phyloP scores from a whole-genome alignment of 164 flowering plant species.

The Liriodendron chinense region DNA sequence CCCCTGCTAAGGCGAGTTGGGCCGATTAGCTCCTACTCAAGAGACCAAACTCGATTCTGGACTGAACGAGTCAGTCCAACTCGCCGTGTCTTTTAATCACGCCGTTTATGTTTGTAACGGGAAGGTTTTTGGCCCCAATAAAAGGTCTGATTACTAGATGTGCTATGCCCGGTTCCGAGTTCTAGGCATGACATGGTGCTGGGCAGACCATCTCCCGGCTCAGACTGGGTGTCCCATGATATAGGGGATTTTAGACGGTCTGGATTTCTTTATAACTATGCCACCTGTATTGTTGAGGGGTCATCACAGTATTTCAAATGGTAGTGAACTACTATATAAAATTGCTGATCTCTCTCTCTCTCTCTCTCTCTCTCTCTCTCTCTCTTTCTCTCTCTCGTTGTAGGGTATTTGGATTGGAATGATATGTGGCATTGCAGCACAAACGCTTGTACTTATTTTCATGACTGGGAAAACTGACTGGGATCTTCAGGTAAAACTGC shows the following conservation, averaged over 20 bases:
- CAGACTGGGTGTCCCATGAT: too few species aligned
- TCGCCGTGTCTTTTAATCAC: too few species aligned
- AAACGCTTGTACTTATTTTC: conserved; percentile 25
- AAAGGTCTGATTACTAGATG: too few species aligned
- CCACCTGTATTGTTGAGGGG: background rate
- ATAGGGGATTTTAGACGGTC: background rate
- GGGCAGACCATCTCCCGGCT: background rate
- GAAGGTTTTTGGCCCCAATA: too few species aligned
- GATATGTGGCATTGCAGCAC: conserved; percentile 30
- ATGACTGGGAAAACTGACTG: conserved; percentile 36
- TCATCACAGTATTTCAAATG: background rate
- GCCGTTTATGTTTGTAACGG: too few species aligned
- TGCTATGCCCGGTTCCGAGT: too few species aligned
- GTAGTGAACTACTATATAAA: background rate
- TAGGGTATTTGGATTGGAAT: conserved; percentile 45
- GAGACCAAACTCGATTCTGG: too few species aligned
- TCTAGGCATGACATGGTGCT: too few species aligned
- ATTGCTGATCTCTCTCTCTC: background rate
- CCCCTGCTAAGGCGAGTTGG: too few species aligned
- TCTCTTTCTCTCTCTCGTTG: background rate
- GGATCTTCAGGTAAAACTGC: conserved; percentile 28
- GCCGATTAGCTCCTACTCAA: too few species aligned
- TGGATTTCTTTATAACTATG: background rate
- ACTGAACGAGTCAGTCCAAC: too few species aligned
- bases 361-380: background rate